Evolutionary conservation across 352 stramenopile species (phyloP), one percentile per base, ranked within the genome.

Genomic region (Blastocystis sp.): DNA sequence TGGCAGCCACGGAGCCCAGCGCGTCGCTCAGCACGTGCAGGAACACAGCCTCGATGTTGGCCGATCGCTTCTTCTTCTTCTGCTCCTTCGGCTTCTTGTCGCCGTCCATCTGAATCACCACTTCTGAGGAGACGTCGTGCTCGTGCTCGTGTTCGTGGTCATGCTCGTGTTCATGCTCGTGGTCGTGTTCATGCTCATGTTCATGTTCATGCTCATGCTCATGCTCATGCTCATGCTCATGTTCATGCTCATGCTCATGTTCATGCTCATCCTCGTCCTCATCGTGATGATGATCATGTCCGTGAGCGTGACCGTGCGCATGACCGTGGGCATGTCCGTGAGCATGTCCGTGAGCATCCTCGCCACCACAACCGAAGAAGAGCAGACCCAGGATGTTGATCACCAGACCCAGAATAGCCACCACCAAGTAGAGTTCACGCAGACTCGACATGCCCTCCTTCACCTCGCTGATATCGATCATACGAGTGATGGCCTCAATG

Each of bases 21-120:
- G 94, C 95, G 81, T 97, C 94, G 0, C 94, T 94, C 63, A 96
- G 89, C 31, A 97, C 94, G 80, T 97, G 94, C 35, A 97, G 92
- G 62, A 96, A 96, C 21, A 97, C 94, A 12, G 94, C 94, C 88
- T 96, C 94, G 92, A 97, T 95, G 91, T 97, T 97, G 80, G 92
- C 94, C 90, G 95, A 96, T 69, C 91, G 93, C 45, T 35, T 89
- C 26, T 70, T 74, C 29, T 79, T 79, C 61, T 74, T 78, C 55
- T 76, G 19, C 41, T 80, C 29, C 63, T 70, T 70, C 9, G 29
- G n/a, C 35, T 76, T 69, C 62, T 9, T 1, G 9, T 69, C 35
- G 9, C 9, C 35, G 62, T 16, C 35, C 62, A 41, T 69, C 62
- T 41, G 9, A 9, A 69, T 16, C 29, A 69, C 67, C 16, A 89